Evolutionary conservation across 176 grass and related monocot species (phyloP).

Genomic region (Saccharum officinarum): DNA sequence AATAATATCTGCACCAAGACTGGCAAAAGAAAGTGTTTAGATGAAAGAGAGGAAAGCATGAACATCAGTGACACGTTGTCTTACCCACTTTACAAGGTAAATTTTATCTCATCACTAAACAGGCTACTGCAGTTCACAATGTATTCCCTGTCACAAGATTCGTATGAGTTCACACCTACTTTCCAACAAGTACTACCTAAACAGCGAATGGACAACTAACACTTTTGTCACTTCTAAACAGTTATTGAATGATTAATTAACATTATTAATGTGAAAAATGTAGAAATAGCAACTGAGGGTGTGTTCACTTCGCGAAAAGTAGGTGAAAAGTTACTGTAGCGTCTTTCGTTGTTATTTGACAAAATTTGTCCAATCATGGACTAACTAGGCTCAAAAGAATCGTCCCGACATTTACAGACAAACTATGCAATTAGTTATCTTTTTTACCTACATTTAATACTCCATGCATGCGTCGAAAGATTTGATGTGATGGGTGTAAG

Average conservation of each 20-base stretch:
- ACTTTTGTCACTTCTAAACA: background rate
- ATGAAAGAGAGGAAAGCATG: background rate
- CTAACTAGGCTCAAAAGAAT: no score
- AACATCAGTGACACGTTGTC: background rate
- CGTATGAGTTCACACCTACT: background rate
- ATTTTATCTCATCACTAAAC: background rate
- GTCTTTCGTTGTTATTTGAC: no score
- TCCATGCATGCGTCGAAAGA: no score
- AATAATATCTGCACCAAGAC: constrained; percentile 90
- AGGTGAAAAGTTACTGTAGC: no score
- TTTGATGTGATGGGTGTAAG: no score
- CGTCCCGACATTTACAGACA: no score
- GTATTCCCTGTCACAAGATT: background rate
- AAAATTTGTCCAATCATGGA: no score
- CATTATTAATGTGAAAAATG: background rate
- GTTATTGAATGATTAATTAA: background rate
- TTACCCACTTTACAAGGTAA: background rate
- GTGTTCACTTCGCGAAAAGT: no score
- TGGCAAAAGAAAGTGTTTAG: constrained; percentile 24
- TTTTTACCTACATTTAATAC: no score
- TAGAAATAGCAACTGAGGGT: background rate
- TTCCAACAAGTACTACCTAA: background rate
- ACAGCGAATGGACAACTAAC: background rate
- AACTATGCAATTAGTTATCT: no score
- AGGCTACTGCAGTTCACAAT: background rate